Conservation (phyloP, 2,329 filamentous ascomycete genomes). For the Lecanosticta acicola region DNA sequence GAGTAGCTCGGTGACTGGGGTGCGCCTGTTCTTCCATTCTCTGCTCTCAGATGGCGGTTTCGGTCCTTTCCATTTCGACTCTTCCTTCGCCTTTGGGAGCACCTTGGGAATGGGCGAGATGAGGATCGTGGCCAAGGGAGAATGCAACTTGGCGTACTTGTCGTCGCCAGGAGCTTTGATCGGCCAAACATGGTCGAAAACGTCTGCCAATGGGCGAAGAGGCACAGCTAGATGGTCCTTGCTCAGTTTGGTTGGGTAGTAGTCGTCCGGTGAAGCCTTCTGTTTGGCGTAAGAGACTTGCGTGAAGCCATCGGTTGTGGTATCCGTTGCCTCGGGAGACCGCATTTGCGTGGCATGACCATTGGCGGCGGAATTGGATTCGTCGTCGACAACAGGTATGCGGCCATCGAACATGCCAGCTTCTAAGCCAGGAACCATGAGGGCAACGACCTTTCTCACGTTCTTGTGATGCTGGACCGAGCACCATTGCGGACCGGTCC, state of each 20-base stretch:
- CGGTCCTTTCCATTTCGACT: constrained; percentile 56
- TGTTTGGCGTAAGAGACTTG: constrained; percentile 21
- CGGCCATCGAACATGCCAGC: constrained; percentile 75
- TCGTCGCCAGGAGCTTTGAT: constrained; percentile 82
- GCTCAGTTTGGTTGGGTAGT: constrained; percentile 44
- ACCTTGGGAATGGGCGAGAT: constrained; percentile 64
- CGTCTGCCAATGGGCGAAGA: constrained; percentile 62
- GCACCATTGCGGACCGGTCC: constrained; percentile 58
- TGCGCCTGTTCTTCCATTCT: constrained; percentile 67
- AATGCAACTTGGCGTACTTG: constrained; percentile 73
- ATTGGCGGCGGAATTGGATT: constrained; percentile 2
- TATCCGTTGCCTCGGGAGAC: not conserved
- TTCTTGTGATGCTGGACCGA: constrained; percentile 52
- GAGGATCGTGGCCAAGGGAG: constrained; percentile 78
- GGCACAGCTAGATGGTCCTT: constrained; percentile 37
- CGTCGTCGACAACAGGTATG: constrained; percentile 31
- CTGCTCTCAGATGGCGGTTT: constrained; percentile 59
- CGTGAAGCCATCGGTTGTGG: constrained; percentile 6
- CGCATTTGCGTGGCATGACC: constrained; percentile 9
- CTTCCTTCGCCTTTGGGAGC: constrained; percentile 63
- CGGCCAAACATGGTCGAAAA: constrained; percentile 87
- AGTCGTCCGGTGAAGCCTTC: constrained; percentile 44
- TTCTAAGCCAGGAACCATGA: constrained; percentile 91
- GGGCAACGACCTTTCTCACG: constrained; percentile 69
- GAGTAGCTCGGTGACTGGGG: constrained; percentile 75